Evolutionary conservation across 2,329 filamentous ascomycete genomes (phyloP), one percentile per base, ranked within the genome.

Genomic region (Nigrospora oryzae): DNA sequence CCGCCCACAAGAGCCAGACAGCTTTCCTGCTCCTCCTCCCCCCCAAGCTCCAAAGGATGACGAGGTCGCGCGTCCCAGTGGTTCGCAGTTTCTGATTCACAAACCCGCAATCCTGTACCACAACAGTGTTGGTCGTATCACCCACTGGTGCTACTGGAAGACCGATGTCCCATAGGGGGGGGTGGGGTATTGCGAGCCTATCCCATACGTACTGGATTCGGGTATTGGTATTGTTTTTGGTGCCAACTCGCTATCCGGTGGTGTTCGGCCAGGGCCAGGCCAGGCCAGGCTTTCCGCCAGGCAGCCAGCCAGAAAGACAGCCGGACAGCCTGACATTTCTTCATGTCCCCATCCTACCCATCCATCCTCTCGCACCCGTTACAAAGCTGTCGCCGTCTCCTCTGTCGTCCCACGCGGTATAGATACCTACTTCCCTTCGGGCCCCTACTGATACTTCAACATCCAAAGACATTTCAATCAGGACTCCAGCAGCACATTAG

Each of bases 401-500:
- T 4, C 23, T 7, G 23, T 10, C 23, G 23, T 28, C 7, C 23
- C 5, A 28, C 23, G 23, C 10, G 5, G 23, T 28, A 28, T 28
- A 28, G 23, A 28, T 28, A 28, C 2, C 23, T 28, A 10, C 23
- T 10, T 28, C 23, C 23, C 36, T 30, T 50, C 55, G 50, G 56
- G 48, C 45, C 53, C 53, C 49, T 58, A 56, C 63, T 66, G 51
- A 67, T 61, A 52, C 45, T 45, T 28, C 7, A 7, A 4, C 23
- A 57, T 56, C 48, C 53, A 50, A 43, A 79, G 76, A 70, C 23
- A 28, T 28, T 79, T 77, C 64, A 70, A 65, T 58, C 73, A 76
- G 58, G 74, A 77, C 56, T 64, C 72, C 56, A 70, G 63, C 60
- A 67, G 68, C 50, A 69, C 71, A 53, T 68, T 79, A 63, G 75